A percentile compares a stretch with the other conserved stretches of the same genome.
phyloP scores from a whole-genome alignment of 768 basidiomycete species.

The Leccinellum rugosiceps region DNA sequence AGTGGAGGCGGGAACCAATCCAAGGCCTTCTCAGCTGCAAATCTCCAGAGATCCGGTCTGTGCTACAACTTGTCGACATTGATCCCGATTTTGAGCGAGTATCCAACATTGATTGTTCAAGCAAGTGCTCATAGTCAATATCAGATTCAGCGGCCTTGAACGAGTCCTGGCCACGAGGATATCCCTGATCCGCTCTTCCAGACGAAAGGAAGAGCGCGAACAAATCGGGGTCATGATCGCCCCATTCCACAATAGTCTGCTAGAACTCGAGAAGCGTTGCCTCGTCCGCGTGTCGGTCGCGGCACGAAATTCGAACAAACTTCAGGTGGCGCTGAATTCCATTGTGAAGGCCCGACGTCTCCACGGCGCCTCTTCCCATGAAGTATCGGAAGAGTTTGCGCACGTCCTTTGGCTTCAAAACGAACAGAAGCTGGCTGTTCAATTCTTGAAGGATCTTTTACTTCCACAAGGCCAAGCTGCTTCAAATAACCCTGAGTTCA shows the following conservation, averaged over 20 bases:
- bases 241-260: conserved; percentile 47
- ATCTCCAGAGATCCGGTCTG: conserved; percentile 34
- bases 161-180: conserved; percentile 76
- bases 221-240: conserved; percentile 71
- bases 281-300: conserved; percentile 68
- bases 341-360: conserved; percentile 71
- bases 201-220: conserved; percentile 67
- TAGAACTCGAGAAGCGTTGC: conserved; percentile 63
- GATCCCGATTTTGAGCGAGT: conserved; percentile 67
- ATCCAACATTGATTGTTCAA: neutral
- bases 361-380: conserved; percentile 42
- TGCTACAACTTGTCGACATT: conserved; percentile 45
- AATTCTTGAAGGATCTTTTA: conserved; percentile 51
- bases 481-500: conserved; percentile 11
- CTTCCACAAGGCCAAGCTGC: conserved; percentile 12
- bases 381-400: conserved; percentile 78
- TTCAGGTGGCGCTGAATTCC: conserved; percentile 85
- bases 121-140: conserved; percentile 11
- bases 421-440: conserved; percentile 82
- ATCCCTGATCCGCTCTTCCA: conserved; percentile 71
- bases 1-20: conserved; percentile 48
- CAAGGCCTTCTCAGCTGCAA: conserved; percentile 30
- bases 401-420: conserved; percentile 86
- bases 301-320: conserved; percentile 63
- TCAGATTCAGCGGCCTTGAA: conserved; percentile 74